These are phyloP conservation scores for Starmerella asiatica DNA, from an alignment of 805 yeast genomes.

Conservation along the genomic window DNA sequence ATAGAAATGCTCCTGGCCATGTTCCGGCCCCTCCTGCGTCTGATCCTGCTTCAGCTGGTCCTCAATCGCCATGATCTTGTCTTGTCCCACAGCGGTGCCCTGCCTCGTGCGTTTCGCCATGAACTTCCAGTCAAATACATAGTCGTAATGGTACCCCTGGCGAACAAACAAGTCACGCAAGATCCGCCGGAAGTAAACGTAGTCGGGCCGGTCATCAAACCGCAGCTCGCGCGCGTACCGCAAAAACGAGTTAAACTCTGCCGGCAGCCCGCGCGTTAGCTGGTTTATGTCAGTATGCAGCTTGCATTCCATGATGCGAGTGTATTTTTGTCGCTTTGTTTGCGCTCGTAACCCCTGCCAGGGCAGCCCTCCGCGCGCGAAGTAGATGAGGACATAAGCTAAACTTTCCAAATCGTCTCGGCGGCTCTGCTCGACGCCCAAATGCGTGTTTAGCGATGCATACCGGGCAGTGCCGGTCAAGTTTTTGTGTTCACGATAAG, in stretches of 20 bases:
- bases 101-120: conserved; percentile 13
- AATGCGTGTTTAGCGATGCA: conserved; percentile 94
- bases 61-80: background rate
- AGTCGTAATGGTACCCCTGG: conserved; percentile 83
- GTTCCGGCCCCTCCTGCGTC: conserved; percentile 6
- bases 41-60: background rate
- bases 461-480: conserved; percentile 97
- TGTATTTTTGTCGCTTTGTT: conserved; percentile 93
- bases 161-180: conserved; percentile 80
- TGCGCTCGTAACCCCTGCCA: conserved; percentile 99
- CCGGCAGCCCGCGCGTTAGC: conserved; percentile 82
- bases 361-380: conserved; percentile 75
- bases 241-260: conserved; percentile 76
- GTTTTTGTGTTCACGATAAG: conserved; percentile 90
- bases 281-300: conserved; percentile 73
- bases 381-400: conserved; percentile 94
- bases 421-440: conserved; percentile 93
- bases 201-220: conserved; percentile 95
- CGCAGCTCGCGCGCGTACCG: conserved; percentile 79
- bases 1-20: conserved; percentile 12
- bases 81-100: conserved; percentile 2
- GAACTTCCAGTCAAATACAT: conserved; percentile 80
- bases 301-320: conserved; percentile 92
- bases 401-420: conserved; percentile 93
- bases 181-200: conserved; percentile 70